Conservation (phyloP, 306 rosid genomes). For the Gleditsia sinensis region DNA sequence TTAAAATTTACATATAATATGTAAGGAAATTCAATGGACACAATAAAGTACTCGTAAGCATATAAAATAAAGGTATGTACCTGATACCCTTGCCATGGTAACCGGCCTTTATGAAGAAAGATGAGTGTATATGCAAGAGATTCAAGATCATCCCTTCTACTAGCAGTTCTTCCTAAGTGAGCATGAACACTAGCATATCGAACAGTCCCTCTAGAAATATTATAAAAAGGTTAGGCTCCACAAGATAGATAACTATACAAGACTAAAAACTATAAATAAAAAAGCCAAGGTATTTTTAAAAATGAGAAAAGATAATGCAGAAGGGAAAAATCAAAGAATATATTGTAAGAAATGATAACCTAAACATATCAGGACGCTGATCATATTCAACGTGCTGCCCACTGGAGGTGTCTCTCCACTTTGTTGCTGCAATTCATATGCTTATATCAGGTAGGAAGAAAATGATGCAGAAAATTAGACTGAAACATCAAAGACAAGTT, state of each 20-base stretch:
- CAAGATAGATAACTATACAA: conserved; percentile 13
- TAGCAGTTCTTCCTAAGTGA: conserved; percentile 94
- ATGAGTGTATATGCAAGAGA: conserved; percentile 94
- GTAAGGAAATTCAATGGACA: conserved; percentile 10
- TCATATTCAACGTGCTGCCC: conserved; percentile 92
- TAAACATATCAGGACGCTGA: conserved; percentile 96
- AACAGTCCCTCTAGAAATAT: conserved; percentile 76
- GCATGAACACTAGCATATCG: conserved; percentile 99
- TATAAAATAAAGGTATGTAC: conserved; percentile 37
- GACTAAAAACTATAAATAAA: background rate
- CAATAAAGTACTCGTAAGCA: conserved; percentile 24
- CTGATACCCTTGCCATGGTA: conserved; percentile 98
- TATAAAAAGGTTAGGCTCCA: conserved; percentile 1
- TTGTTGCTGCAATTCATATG: conserved; percentile 65
- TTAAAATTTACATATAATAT: conserved; percentile 10
- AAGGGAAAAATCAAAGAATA: background rate
- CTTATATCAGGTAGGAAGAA: conserved; percentile 16
- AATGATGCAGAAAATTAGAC: conserved; percentile 11
- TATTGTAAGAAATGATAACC: conserved; percentile 41
- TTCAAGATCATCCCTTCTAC: conserved; percentile 95
- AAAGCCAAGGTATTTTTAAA: background rate
- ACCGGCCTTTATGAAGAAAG: conserved; percentile 85
- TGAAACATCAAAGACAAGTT: conserved; percentile 10
- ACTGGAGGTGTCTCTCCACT: conserved; percentile 81
- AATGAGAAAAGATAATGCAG: background rate